A percentile compares a stretch with the other conserved stretches of the same genome.
Evolutionary conservation across 768 basidiomycete species (phyloP).

Genomic region (Tulasnella sp.): DNA sequence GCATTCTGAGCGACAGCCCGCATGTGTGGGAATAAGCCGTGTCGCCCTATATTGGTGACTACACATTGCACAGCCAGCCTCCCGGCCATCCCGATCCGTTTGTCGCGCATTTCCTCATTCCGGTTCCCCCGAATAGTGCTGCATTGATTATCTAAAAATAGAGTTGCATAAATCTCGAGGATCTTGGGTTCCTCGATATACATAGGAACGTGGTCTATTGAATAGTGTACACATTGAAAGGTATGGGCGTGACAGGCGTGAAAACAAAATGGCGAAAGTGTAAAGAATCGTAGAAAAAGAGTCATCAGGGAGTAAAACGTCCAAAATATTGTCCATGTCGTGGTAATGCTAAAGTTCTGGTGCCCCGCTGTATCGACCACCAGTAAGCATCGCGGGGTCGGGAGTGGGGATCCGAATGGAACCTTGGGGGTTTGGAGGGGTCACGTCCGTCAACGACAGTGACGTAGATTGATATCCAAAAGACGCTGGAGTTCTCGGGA

Average conservation of each 20-base stretch:
- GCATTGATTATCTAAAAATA: too few relatives aligned
- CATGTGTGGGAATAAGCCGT: too few relatives aligned
- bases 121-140: too few relatives aligned
- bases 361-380: not conserved
- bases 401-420: not conserved
- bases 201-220: too few relatives aligned
- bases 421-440: not conserved
- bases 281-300: too few relatives aligned
- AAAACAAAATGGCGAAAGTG: too few relatives aligned
- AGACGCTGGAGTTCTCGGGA: constrained; percentile 6
- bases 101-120: not conserved
- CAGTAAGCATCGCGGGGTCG: not conserved
- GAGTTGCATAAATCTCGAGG: too few relatives aligned
- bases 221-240: not conserved
- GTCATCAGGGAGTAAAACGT: not conserved
- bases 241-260: too few relatives aligned
- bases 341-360: not conserved
- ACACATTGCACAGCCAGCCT: not conserved
- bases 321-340: not conserved
- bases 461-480: not conserved
- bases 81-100: not conserved
- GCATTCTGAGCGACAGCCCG: not conserved
- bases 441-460: not conserved
- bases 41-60: not conserved
- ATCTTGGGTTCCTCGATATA: too few relatives aligned